Percentiles rank a stretch among this genome's conserved stretches.
phyloP scores from a whole-genome alignment of 1,139 yeast genomes.

The Candida buenavistaensis region DNA sequence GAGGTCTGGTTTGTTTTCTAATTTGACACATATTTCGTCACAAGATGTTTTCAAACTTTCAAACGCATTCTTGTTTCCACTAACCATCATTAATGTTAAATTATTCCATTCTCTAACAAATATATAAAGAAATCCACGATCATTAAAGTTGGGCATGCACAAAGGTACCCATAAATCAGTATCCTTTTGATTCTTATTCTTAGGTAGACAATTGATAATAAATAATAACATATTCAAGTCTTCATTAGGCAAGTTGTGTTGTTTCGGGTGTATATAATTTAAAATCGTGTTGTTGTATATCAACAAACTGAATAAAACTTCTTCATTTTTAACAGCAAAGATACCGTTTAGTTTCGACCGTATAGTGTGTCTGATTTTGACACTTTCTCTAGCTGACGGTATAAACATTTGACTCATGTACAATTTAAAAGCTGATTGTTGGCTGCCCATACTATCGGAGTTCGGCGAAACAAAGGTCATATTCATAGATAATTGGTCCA shows the following conservation, averaged over 20 bases:
- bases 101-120: slow-evolving; percentile 62
- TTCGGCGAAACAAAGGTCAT: slow-evolving; percentile 36
- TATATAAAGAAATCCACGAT: slow-evolving; percentile 82
- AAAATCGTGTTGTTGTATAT: slow-evolving; percentile 24
- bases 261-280: slow-evolving; percentile 35
- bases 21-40: slow-evolving; percentile 47
- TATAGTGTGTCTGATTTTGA: slow-evolving; percentile 34
- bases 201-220: slow-evolving; percentile 25
- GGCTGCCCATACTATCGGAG: slow-evolving; percentile 7
- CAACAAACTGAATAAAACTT: slow-evolving; percentile 36
- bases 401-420: slow-evolving; percentile 31
- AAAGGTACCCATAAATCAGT: slow-evolving; percentile 94
- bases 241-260: slow-evolving; percentile 30
- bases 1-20: slow-evolving; percentile 33
- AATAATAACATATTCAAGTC: slow-evolving; percentile 34
- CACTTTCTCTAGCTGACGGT: slow-evolving; percentile 30
- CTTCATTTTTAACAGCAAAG: slow-evolving; percentile 16
- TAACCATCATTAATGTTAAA: slow-evolving; percentile 66
- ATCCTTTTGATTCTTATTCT: slow-evolving; percentile 16
- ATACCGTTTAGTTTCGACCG: slow-evolving; percentile 27
- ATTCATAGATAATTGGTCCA: slow-evolving; percentile 61
- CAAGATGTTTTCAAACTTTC: slow-evolving; percentile 69
- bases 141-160: slow-evolving; percentile 87
- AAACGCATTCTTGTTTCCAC: slow-evolving; percentile 83
- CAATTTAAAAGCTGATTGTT: slow-evolving; percentile 20